These are phyloP conservation scores for Amphicarpaea edgeworthii DNA, from an alignment of 306 rosid species.

Conservation along the genomic window DNA sequence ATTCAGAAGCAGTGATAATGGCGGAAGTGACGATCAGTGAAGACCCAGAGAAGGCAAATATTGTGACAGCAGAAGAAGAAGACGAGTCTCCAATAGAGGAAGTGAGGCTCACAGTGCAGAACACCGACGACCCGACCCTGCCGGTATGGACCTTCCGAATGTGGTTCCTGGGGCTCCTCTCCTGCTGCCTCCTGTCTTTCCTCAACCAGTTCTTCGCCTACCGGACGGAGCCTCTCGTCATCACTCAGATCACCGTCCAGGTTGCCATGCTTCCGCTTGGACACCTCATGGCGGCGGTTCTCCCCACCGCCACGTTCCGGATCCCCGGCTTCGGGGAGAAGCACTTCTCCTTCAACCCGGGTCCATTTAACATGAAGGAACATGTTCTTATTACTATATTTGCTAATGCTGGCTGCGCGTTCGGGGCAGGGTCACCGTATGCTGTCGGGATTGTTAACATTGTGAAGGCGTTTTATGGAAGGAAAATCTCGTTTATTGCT, in stretches of 20 bases:
- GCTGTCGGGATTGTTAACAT: constrained; percentile 62
- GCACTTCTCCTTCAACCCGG: constrained; percentile 61
- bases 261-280: constrained; percentile 67
- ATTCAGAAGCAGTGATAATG: not conserved
- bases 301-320: constrained; percentile 53
- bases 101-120: constrained; percentile 65
- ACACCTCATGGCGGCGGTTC: constrained; percentile 61
- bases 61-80: constrained; percentile 46
- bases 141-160: constrained; percentile 89
- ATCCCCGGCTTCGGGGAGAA: constrained; percentile 54
- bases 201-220: constrained; percentile 77
- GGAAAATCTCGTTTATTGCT: constrained; percentile 57
- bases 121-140: constrained; percentile 61
- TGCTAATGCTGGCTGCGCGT: constrained; percentile 71
- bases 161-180: constrained; percentile 73
- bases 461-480: constrained; percentile 59
- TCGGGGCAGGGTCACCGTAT: constrained; percentile 67
- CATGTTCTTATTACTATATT: constrained; percentile 77
- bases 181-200: constrained; percentile 69
- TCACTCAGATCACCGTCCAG: constrained; percentile 65
- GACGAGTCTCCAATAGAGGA: constrained; percentile 69
- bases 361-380: constrained; percentile 84
- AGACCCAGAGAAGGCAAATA: constrained; percentile 35
- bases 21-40: not conserved
- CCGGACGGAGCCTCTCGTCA: constrained; percentile 62